A percentile compares a stretch with the other conserved stretches of the same genome.
These are phyloP conservation scores for Gossypium australe DNA, from an alignment of 345 rosid species.

Conservation along the genomic window DNA sequence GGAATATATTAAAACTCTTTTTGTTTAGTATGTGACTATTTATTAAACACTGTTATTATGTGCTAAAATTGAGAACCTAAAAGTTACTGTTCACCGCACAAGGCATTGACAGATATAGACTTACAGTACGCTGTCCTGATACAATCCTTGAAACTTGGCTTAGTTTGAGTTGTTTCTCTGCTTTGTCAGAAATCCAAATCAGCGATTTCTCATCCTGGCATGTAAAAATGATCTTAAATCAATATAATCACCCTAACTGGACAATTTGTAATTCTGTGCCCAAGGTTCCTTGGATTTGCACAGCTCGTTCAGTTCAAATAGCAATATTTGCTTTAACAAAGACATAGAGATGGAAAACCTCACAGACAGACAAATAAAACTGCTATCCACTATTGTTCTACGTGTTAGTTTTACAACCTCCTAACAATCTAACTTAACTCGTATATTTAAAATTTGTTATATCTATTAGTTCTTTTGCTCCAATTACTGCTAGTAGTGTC, in stretches of 20 bases:
- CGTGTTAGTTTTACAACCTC: background rate
- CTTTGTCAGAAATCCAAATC: slow-evolving; percentile 64
- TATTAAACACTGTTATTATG: background rate
- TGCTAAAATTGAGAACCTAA: background rate
- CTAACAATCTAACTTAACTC: background rate
- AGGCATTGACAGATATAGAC: slow-evolving; percentile 20
- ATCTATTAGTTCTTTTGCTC: background rate
- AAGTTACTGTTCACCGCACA: background rate
- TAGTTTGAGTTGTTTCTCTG: slow-evolving; percentile 55
- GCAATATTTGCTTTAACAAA: background rate
- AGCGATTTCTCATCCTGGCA: slow-evolving; percentile 50
- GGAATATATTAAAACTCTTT: background rate
- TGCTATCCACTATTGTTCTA: background rate
- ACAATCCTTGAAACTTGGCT: slow-evolving; percentile 61
- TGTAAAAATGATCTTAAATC: slow-evolving; percentile 3
- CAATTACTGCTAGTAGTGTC: background rate
- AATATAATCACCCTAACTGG: background rate
- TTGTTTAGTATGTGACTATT: background rate
- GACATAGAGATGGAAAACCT: background rate
- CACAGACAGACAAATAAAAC: background rate
- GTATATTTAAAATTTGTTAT: background rate
- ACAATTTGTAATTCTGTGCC: background rate
- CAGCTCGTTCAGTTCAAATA: background rate
- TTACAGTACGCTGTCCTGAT: slow-evolving; percentile 80
- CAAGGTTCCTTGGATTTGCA: background rate